Percentiles rank a stretch among this genome's conserved stretches.
Evolutionary conservation across 129 eudicot species (phyloP).

Genomic region (Escallonia herrerae): DNA sequence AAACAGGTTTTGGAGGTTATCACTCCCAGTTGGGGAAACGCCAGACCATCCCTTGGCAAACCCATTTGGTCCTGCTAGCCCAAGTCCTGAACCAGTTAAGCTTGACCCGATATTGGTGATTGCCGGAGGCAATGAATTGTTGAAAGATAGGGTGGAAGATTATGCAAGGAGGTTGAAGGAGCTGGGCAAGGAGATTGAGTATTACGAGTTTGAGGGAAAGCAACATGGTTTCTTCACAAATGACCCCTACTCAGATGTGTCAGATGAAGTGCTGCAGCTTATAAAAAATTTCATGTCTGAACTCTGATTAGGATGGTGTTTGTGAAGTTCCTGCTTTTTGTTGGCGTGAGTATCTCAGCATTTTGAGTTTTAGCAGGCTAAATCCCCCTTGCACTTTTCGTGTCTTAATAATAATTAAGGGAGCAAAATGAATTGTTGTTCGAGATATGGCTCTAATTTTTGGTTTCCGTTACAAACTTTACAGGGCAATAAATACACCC

Average conservation of each 20-base stretch:
- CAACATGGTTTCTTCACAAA: constrained; percentile 64
- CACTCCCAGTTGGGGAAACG: constrained; percentile 50
- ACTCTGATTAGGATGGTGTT: constrained; percentile 8
- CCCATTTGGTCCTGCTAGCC: constrained; percentile 72
- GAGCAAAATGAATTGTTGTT: too few species aligned
- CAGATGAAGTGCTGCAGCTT: constrained; percentile 28
- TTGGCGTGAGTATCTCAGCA: too few species aligned
- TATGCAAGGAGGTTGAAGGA: constrained; percentile 46
- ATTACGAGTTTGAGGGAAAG: constrained; percentile 49
- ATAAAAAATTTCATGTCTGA: constrained; percentile 38
- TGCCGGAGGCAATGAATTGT: constrained; percentile 56
- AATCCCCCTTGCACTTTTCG: too few species aligned
- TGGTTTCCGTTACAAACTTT: too few species aligned
- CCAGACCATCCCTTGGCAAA: constrained; percentile 74
- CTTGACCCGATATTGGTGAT: constrained; percentile 70
- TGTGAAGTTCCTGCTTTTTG: too few species aligned
- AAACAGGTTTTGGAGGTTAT: constrained; percentile 79
- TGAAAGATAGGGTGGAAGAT: constrained; percentile 61
- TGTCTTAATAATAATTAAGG: too few species aligned
- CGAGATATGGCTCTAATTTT: too few species aligned
- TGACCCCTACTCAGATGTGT: constrained; percentile 52
- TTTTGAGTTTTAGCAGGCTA: too few species aligned
- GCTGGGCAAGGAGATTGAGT: constrained; percentile 39
- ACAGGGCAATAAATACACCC: too few species aligned
- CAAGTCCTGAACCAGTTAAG: constrained; percentile 31